Conservation (phyloP, 2,329 filamentous ascomycete genomes). For the Phoma sp. region DNA sequence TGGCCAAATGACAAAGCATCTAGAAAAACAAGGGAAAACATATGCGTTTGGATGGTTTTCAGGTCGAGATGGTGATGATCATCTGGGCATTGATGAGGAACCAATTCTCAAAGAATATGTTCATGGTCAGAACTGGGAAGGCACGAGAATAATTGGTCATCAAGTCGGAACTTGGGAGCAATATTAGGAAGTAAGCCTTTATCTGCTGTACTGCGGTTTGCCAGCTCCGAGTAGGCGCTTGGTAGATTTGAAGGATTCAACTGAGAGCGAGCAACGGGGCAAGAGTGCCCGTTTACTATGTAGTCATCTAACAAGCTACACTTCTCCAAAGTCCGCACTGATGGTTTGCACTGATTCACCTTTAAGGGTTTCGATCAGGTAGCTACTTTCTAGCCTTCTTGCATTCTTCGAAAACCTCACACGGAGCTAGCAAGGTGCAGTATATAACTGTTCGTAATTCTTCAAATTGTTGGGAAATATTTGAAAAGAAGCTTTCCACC, state of each 20-base stretch:
- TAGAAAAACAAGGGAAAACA: constrained; percentile 66
- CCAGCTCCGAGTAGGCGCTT: no score
- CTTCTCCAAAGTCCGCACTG: no score
- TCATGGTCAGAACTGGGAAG: constrained; percentile 59
- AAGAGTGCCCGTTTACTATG: no score
- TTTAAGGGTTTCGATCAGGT: no score
- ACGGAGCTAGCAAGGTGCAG: background rate
- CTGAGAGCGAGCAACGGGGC: no score
- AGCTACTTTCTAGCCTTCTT: no score
- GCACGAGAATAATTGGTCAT: constrained; percentile 37
- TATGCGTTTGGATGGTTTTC: constrained; percentile 81
- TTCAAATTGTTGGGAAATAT: no score
- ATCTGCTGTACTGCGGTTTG: no score
- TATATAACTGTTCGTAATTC: background rate
- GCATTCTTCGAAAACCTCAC: background rate
- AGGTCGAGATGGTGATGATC: constrained; percentile 73
- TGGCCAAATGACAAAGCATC: constrained; percentile 64
- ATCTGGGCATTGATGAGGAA: constrained; percentile 80
- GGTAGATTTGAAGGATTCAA: no score
- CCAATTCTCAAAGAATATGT: constrained; percentile 70
- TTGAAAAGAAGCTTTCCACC: no score
- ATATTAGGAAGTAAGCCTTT: constrained; percentile 14
- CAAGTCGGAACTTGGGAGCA: constrained; percentile 37
- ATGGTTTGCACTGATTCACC: no score
- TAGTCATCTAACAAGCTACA: no score